Conservation (phyloP, 257 asterid species). For the Scutellaria galericulata region DNA sequence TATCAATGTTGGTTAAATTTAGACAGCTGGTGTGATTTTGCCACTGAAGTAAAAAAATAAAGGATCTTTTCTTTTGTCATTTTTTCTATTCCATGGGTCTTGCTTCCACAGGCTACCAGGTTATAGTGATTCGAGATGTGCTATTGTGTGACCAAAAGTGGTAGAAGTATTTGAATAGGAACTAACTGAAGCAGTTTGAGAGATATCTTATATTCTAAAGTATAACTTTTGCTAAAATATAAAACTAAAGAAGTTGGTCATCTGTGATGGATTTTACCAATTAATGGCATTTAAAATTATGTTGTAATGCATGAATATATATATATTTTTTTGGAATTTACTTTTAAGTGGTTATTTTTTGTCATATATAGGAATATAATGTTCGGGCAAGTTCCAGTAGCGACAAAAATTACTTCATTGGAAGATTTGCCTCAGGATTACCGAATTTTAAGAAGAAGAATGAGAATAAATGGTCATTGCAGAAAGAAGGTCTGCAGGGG, state of each 20-base stretch:
- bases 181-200: conserved; percentile 1
- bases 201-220: not conserved
- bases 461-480: conserved; percentile 90
- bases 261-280: conserved; percentile 14
- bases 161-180: not conserved
- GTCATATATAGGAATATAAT: conserved; percentile 71
- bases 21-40: conserved; percentile 18
- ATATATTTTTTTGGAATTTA: conserved; percentile 1
- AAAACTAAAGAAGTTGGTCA: conserved; percentile 12
- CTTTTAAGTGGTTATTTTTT: conserved; percentile 25
- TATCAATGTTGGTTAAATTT: not conserved
- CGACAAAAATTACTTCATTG: conserved; percentile 88
- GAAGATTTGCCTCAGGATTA: conserved; percentile 85
- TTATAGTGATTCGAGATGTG: not conserved
- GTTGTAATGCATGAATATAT: conserved; percentile 2
- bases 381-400: conserved; percentile 78
- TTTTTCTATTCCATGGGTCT: not conserved
- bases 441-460: conserved; percentile 85
- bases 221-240: not conserved
- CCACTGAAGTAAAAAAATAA: not conserved
- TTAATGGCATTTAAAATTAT: conserved; percentile 1
- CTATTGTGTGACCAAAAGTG: not conserved
- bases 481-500: conserved; percentile 94
- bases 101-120: conserved; percentile 15
- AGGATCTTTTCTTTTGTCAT: not conserved